These are phyloP conservation scores for Meira nashicola DNA, from an alignment of 1,284 basidiomycete genomes.

Conservation along the genomic window DNA sequence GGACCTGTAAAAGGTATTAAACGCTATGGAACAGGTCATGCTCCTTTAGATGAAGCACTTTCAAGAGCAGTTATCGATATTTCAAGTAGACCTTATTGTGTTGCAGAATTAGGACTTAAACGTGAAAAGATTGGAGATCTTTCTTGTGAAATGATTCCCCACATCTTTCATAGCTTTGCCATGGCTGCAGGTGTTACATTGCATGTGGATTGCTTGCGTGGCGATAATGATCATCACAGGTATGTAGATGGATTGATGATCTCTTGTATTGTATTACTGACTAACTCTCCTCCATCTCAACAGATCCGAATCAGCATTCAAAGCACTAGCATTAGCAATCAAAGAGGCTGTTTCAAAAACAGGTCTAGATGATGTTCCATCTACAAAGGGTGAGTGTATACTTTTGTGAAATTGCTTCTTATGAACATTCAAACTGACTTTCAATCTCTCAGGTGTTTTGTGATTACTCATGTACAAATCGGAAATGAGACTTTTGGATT, in stretches of 20 bases:
- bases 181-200: constrained; percentile 84
- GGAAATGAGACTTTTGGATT: background rate
- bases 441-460: background rate
- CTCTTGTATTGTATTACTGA: background rate
- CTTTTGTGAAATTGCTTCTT: background rate
- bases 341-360: constrained; percentile 86
- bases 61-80: constrained; percentile 96
- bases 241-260: constrained; percentile 54
- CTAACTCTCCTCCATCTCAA: background rate
- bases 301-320: constrained; percentile 94
- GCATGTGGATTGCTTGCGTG: constrained; percentile 87
- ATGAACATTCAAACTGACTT: background rate
- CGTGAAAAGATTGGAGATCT: constrained; percentile 94
- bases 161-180: constrained; percentile 87
- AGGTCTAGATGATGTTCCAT: constrained; percentile 85
- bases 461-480: background rate
- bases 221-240: constrained; percentile 97
- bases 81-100: constrained; percentile 91
- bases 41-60: constrained; percentile 85
- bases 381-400: constrained; percentile 74
- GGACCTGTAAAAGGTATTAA: constrained; percentile 91
- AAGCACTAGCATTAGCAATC: constrained; percentile 91
- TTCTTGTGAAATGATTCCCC: constrained; percentile 85
- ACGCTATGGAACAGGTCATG: constrained; percentile 92
- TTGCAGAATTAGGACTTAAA: constrained; percentile 70